Evolutionary conservation across 176 grass and related monocot genomes (phyloP).

Genomic region (Hyparrhenia diplandra): DNA sequence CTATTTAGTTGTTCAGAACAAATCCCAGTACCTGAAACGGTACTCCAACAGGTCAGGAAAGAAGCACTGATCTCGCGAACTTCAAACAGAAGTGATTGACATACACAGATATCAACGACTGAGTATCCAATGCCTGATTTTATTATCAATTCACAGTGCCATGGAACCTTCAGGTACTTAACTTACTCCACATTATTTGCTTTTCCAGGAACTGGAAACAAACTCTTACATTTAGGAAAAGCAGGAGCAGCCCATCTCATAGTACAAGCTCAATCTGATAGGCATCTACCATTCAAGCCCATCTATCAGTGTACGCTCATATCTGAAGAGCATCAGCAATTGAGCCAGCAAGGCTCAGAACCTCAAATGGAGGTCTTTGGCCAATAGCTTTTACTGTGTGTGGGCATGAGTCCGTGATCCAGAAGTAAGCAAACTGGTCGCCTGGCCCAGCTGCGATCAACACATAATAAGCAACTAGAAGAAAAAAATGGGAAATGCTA

Average conservation of each 20-base stretch:
- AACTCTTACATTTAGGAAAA: slow-evolving; percentile 24
- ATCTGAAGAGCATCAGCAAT: slow-evolving; percentile 86
- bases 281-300: slow-evolving; percentile 51
- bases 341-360: slow-evolving; percentile 78
- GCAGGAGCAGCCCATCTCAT: slow-evolving; percentile 19
- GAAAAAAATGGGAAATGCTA: not conserved
- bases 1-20: not conserved
- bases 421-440: slow-evolving; percentile 65
- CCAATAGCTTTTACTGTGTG: slow-evolving; percentile 67
- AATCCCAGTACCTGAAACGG: not conserved
- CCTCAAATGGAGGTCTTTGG: slow-evolving; percentile 73
- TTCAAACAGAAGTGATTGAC: not conserved
- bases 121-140: slow-evolving; percentile 11
- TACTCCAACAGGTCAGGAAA: not conserved
- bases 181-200: slow-evolving; percentile 25
- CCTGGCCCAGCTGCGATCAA: slow-evolving; percentile 29
- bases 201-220: slow-evolving; percentile 16
- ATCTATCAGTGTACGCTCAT: slow-evolving; percentile 21
- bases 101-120: not conserved
- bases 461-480: slow-evolving; percentile 4
- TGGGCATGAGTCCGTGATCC: slow-evolving; percentile 90
- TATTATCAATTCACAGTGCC: slow-evolving; percentile 14
- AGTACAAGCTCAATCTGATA: slow-evolving; percentile 48
- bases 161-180: slow-evolving; percentile 4
- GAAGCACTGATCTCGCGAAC: not conserved